Base-by-base conservation (phyloP, 2,329 filamentous ascomycete genomes). In the Trematosphaeria pertusa region DNA sequence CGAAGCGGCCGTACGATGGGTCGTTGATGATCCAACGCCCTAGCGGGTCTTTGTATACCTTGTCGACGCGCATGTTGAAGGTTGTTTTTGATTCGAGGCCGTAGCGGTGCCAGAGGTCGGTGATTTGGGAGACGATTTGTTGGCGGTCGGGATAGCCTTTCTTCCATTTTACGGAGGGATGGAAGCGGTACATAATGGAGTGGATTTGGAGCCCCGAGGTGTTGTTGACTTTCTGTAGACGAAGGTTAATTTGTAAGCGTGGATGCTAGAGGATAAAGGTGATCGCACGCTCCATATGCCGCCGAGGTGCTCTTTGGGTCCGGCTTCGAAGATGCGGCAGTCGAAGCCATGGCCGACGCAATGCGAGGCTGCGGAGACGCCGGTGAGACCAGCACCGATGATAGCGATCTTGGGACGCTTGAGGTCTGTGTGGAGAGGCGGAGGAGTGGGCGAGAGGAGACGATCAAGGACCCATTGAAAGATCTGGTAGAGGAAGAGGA, bases 261-360 rank as follows among this genome's bases (percentile, higher is more conserved):
- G 5, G 15, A 21, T 5, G 7, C 9, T 20, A 32, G 9, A 19
- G 15, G 20, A 8, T 11, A 28, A 8, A 12, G 14, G 8, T 9
- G 28, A 12, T 67, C 83, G 67, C 73, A 88, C 85, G 64, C 85
- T 89, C 89, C 89, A 93, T 24, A 93, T 93, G 0, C 89, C 89
- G 12, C 89, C 89, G 0, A 95, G 69, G 18, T 83, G 78, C 12
- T 88, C 80, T 53, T 84, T 77, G 3, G 78, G 71, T 1, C 87
- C 87, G 6, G 84, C 82, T 66, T 95, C 90, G 56, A 95, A 95
- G 30, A 95, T 82, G 15, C 82, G 80, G 5, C 91, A 87, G 52
- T 94, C 88, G 57, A 93, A 93, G 34, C 89, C 89, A 82, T 94
- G 88, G 1, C 90, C 90, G 26, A 92, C 84, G 64, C 88, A 91